Base-by-base conservation (phyloP, 2,329 filamentous ascomycete genomes). In the Fonsecaea pugnacius region DNA sequence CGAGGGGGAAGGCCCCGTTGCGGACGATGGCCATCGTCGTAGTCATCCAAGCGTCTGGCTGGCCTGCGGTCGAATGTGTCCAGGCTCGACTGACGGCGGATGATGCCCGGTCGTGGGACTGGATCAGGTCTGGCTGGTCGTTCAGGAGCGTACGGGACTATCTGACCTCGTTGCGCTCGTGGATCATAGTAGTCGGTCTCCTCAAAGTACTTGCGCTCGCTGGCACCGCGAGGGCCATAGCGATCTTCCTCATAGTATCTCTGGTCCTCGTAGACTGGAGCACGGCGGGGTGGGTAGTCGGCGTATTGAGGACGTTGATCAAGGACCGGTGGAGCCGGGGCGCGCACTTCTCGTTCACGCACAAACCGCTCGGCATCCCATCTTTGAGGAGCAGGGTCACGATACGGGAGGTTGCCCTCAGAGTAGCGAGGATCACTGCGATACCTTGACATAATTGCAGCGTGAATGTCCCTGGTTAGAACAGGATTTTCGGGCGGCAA, bases 51-150 rank as follows among this genome's bases (percentile, higher is more conserved):
- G 51, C 84, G 82, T 35, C 83, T 81, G 60, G 82, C 71, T 1
- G 91, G 89, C 32, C 87, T 87, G 55, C 92, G 88, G 77, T 97
- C 93, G 74, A 92, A 96, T 0, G 91, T 96, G 75, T 96, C 93
- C 43, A 96, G 83, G 58, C 92, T 96, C 14, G 92, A 96, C 75
- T 96, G 92, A 50, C 93, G 87, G 63, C 93, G 86, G 57, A 95
- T 73, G 68, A 93, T 83, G 33, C 83, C 82, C 1, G 92, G 92
- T 52, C 90, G 84, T 36, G 84, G 82, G 52, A 80, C 79, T 50
- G 82, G 78, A 60, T 82, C 78, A 2, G 83, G 84, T 58, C 70
- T 63, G 9, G 85, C 84, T 35, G 85, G 84, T 59, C 84, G 81
- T 63, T 86, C 85, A 70, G 80, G 76, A 58, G 84, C 81, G 52